A percentile compares a stretch with the other conserved stretches of the same genome.
These are phyloP conservation scores for Mitragyna speciosa DNA, from an alignment of 257 asterid genomes.

Conservation along the genomic window DNA sequence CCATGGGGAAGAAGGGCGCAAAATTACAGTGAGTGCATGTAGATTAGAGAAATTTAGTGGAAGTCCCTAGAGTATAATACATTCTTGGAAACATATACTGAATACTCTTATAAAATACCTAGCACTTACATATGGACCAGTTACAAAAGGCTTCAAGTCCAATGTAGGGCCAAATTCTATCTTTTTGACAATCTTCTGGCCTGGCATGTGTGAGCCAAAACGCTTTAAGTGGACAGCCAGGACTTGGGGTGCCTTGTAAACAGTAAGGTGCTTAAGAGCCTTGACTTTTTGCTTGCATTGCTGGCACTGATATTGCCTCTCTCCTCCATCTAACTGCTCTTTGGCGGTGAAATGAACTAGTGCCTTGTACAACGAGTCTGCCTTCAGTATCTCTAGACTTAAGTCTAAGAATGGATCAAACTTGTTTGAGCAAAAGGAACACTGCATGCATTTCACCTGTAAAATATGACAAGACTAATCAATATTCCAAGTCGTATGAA, in stretches of 20 bases:
- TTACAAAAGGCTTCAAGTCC: conserved; percentile 81
- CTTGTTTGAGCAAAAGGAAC: conserved; percentile 83
- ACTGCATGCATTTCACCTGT: conserved; percentile 96
- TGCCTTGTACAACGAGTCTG: conserved; percentile 79
- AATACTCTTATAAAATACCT: neutral
- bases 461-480: conserved; percentile 17
- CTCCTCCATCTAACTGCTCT: conserved; percentile 93
- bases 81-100: neutral
- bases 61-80: neutral
- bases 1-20: neutral
- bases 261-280: conserved; percentile 85
- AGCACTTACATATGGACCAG: conserved; percentile 78
- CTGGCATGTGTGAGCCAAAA: conserved; percentile 60
- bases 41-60: neutral
- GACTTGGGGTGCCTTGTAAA: conserved; percentile 85
- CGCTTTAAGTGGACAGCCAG: conserved; percentile 91
- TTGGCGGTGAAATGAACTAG: conserved; percentile 78
- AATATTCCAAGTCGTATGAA: conserved; percentile 6
- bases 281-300: conserved; percentile 92
- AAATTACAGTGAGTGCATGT: neutral
- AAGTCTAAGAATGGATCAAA: conserved; percentile 91
- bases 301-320: conserved; percentile 82
- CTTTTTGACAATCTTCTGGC: conserved; percentile 69
- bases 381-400: conserved; percentile 79
- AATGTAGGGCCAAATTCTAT: conserved; percentile 63